These are phyloP conservation scores for Colletotrichum musae DNA, from an alignment of 2,329 filamentous ascomycete genomes.

Conservation along the genomic window DNA sequence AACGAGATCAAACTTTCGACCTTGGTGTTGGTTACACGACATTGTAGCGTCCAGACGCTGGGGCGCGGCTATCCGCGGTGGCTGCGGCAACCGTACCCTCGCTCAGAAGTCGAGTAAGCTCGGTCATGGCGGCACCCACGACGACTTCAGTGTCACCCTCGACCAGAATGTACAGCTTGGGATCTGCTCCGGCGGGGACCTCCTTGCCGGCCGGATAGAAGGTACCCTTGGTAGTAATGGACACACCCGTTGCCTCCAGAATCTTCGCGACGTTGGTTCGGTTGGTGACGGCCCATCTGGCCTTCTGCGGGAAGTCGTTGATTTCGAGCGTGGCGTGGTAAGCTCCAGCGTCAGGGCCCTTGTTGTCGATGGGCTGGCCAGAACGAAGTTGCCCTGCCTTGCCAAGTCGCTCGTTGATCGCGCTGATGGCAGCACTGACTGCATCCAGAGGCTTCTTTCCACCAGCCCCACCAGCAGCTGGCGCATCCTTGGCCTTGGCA, in stretches of 20 bases:
- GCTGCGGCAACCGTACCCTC: constrained; percentile 92
- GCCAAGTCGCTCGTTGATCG: constrained; percentile 91
- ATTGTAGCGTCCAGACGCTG: constrained; percentile 86
- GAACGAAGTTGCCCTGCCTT: constrained; percentile 91
- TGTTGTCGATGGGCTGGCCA: constrained; percentile 97
- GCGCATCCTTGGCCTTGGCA: constrained; percentile 56
- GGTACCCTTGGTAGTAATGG: constrained; percentile 96
- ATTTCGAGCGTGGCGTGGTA: constrained; percentile 98
- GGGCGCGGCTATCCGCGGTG: constrained; percentile 86
- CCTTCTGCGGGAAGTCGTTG: constrained; percentile 99
- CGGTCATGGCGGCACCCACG: constrained; percentile 90
- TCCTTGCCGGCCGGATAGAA: constrained; percentile 90
- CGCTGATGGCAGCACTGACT: constrained; percentile 90
- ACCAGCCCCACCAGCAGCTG: constrained; percentile 67
- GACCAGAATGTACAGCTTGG: constrained; percentile 98
- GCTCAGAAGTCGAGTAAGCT: constrained; percentile 88
- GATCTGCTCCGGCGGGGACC: constrained; percentile 79
- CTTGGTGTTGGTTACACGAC: constrained; percentile 71
- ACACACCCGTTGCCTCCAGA: constrained; percentile 92
- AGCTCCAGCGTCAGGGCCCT: constrained; percentile 94
- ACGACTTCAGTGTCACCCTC: constrained; percentile 96
- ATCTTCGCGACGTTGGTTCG: constrained; percentile 99
- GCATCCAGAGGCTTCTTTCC: constrained; percentile 82
- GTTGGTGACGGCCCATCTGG: constrained; percentile 98
- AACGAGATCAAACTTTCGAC: no score